Conservation (phyloP, 805 yeast genomes). For the Ogataea ganodermae region DNA sequence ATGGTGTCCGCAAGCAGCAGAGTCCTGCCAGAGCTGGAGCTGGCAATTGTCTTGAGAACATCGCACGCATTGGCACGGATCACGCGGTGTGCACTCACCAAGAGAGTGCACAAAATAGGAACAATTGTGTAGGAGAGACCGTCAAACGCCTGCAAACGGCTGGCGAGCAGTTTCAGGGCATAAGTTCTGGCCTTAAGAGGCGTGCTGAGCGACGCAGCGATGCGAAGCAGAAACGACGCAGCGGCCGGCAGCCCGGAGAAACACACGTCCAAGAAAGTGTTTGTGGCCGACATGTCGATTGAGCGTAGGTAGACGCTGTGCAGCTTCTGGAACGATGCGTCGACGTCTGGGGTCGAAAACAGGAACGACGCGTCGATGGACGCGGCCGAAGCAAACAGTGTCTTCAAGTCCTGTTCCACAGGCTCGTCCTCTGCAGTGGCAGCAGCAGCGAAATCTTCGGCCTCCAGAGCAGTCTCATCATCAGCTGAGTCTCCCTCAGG, state of each 20-base stretch:
- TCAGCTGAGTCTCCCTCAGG: constrained; percentile 13
- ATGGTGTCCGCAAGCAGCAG: constrained; percentile 55
- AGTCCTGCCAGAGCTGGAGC: background rate
- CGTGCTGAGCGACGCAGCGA: constrained; percentile 55
- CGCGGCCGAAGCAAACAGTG: constrained; percentile 8
- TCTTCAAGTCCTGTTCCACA: background rate
- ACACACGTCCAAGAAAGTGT: constrained; percentile 20
- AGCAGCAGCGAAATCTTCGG: constrained; percentile 15
- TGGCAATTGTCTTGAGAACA: constrained; percentile 37
- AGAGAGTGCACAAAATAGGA: constrained; percentile 58
- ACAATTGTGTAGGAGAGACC: constrained; percentile 51
- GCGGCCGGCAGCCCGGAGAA: constrained; percentile 31
- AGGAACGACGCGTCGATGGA: constrained; percentile 37
- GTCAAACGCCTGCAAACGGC: constrained; percentile 39
- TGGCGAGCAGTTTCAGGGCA: constrained; percentile 46
- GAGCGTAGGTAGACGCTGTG: constrained; percentile 47
- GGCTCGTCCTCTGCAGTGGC: background rate
- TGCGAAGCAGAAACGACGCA: constrained; percentile 60
- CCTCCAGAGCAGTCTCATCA: constrained; percentile 27
- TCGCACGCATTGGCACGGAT: constrained; percentile 50
- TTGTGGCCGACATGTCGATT: constrained; percentile 29
- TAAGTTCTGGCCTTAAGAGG: constrained; percentile 59
- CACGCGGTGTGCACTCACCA: constrained; percentile 50
- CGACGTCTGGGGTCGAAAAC: constrained; percentile 28
- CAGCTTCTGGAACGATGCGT: constrained; percentile 44